These are phyloP conservation scores for Kitagawia praeruptora DNA, from an alignment of 129 eudicot species.

Conservation along the genomic window DNA sequence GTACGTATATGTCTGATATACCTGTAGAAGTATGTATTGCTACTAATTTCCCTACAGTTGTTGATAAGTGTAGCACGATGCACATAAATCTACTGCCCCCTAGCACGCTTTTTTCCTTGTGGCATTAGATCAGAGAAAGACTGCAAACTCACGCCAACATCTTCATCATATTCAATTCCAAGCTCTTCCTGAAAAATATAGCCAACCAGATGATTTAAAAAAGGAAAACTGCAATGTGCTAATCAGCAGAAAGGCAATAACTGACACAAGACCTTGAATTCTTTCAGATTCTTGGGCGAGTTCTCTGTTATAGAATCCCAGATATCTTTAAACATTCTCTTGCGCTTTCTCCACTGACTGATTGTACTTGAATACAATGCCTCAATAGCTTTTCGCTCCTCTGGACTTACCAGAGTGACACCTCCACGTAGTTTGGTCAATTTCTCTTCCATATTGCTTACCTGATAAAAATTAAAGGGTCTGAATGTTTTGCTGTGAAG, in stretches of 20 bases:
- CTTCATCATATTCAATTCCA: conserved; percentile 88
- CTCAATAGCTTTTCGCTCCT: conserved; percentile 70
- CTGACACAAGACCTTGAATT: conserved; percentile 52
- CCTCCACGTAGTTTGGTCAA: conserved; percentile 75
- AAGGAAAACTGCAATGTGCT: conserved; percentile 1
- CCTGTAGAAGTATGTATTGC: conserved; percentile 16
- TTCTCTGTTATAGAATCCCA: conserved; percentile 97
- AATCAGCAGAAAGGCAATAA: background rate
- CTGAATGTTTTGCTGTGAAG: background rate
- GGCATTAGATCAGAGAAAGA: conserved; percentile 49
- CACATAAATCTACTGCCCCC: conserved; percentile 28
- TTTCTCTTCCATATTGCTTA: conserved; percentile 67
- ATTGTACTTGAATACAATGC: conserved; percentile 39
- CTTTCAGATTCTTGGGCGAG: conserved; percentile 69
- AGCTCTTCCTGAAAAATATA: conserved; percentile 62
- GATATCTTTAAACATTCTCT: conserved; percentile 86
- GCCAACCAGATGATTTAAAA: background rate
- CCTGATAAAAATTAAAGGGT: conserved; percentile 31
- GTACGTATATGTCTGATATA: conserved; percentile 21
- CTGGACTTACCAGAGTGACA: conserved; percentile 84
- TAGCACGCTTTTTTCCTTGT: conserved; percentile 52
- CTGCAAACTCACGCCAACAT: conserved; percentile 86
- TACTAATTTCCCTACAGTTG: conserved; percentile 14
- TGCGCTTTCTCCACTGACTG: conserved; percentile 84
- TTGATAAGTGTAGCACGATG: background rate